Evolutionary conservation across 2,329 filamentous ascomycete species (phyloP), one percentile per base, ranked within the genome.

Genomic region (Leptographium radiaticola): DNA sequence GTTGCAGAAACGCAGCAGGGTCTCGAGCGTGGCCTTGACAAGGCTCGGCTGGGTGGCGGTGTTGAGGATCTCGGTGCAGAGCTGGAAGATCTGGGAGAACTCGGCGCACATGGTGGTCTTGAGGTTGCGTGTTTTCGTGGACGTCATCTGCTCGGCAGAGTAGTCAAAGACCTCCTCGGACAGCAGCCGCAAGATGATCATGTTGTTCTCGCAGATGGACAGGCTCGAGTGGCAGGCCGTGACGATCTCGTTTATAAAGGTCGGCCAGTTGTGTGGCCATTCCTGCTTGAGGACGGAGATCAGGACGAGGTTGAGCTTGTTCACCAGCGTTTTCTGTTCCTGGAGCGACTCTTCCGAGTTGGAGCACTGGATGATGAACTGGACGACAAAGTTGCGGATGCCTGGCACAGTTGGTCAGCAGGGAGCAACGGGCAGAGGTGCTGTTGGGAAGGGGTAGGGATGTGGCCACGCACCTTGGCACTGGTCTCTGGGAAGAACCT

Each of bases 251-350:
- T 97, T 97, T 79, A 98, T 97, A 71, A 98, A 98, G 20, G 89
- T 95, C 12, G 94, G 93, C 93, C 94, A 98, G 76, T 98, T 95
- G 72, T 97, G 91, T 55, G 93, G 93, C 93, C 93, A 98, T 71
- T 98, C 93, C 72, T 98, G 93, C 77, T 98, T 98, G 66, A 98
- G 76, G 59, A 98, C 91, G 55, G 90, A 96, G 62, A 98, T 89
- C 59, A 98, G 85, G 55, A 97, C 91, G 63, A 98, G 80, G 66
- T 98, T 98, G 58, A 98, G 83, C 76, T 98, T 98, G 79, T 97
- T 97, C 66, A 98, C 76, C 56, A 98, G 81, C 38, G 90, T 90
- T 66, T 87, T 86, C 71, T 97, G 86, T 62, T 80, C 75, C 68
- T 84, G 86, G 62, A 96, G 76, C 60, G 84, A 85, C 66, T 97